Percentiles rank a stretch among this genome's conserved stretches.
Evolutionary conservation across 1,284 basidiomycete genomes (phyloP).

Genomic region (Rhizoctonia solani): DNA sequence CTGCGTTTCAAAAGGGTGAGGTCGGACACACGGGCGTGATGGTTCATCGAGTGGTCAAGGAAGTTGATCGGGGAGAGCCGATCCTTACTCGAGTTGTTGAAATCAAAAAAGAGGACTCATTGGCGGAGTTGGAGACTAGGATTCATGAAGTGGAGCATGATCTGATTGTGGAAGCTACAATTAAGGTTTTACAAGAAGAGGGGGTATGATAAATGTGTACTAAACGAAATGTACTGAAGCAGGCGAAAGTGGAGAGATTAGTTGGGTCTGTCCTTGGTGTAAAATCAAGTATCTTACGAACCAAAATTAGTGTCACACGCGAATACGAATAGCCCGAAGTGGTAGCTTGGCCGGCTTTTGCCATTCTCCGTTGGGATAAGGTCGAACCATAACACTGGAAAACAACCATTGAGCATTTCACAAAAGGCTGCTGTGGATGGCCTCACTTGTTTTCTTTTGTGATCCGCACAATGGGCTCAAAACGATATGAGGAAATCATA

Average conservation of each 20-base stretch:
- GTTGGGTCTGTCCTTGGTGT: no score
- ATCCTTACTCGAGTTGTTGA: conserved; percentile 79
- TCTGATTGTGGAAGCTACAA: conserved; percentile 85
- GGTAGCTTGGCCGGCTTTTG: conserved; percentile 71
- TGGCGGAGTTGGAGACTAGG: conserved; percentile 76
- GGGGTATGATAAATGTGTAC: conserved; percentile 17
- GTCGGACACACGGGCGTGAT: conserved; percentile 82
- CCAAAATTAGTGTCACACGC: neutral
- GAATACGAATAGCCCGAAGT: conserved; percentile 46
- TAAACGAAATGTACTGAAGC: neutral
- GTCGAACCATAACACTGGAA: conserved; percentile 68
- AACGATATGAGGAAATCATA: conserved; percentile 67
- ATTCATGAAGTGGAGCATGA: conserved; percentile 88
- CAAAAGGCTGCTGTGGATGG: neutral
- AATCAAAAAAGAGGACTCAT: conserved; percentile 71
- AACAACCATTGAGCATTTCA: conserved; percentile 12
- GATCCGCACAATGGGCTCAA: conserved; percentile 57
- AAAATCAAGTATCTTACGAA: no score
- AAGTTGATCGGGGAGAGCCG: conserved; percentile 92
- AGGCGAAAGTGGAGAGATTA: neutral
- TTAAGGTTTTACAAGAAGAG: conserved; percentile 61
- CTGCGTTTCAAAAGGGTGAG: conserved; percentile 83
- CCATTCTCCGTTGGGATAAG: conserved; percentile 63
- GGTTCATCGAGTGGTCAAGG: conserved; percentile 92
- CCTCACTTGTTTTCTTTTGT: conserved; percentile 72